Evolutionary conservation across 495 filamentous ascomycete genomes (phyloP), one percentile per base, ranked within the genome.

Genomic region (Hypoxylon cercidicola): DNA sequence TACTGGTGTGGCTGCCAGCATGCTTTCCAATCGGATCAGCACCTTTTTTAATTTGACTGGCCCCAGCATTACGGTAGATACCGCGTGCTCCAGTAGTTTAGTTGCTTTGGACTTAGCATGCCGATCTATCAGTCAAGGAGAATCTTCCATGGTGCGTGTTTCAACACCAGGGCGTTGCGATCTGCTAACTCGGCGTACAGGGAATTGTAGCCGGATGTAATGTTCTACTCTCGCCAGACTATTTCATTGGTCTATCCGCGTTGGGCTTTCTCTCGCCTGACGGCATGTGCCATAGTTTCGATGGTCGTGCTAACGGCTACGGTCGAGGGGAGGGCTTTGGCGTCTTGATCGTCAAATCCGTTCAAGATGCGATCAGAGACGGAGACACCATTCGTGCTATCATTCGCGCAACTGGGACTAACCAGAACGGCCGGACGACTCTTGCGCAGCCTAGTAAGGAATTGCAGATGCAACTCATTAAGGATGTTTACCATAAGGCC

Each of bases 21-120:
- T 34, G 23, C 8, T 35, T 11, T 20, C 3, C 32, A 32, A 25
- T 19, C 32, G 32, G 37, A 53, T 41, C 20, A 40, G 19, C 79
- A 80, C 82, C 35, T 81, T 80, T 49, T 83, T 82, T 60, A 77
- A 82, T 53, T 76, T 81, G 62, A 72, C 80, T 28, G 81, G 84
- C 0, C 75, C 77, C 0, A 75, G 88, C 53, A 88, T 89, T 67
- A 92, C 87, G 40, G 81, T 92, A 15, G 92, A 95, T 71, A 94
- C 92, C 1, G 91, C 91, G 21, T 93, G 90, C 70, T 92, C 89
- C 10, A 89, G 87, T 15, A 89, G 87, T 25, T 44, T 76, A 25
- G 63, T 74, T 8, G 75, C 74, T 0, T 43, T 77, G 3, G 75
- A 92, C 59, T 73, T 89, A 18, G 90, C 90, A 20, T 92, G 90